Percentiles rank a stretch among this genome's conserved stretches.
These are phyloP conservation scores for Discostella pseudostelligera DNA, from an alignment of 108 stramenopile genomes.

Conservation along the genomic window DNA sequence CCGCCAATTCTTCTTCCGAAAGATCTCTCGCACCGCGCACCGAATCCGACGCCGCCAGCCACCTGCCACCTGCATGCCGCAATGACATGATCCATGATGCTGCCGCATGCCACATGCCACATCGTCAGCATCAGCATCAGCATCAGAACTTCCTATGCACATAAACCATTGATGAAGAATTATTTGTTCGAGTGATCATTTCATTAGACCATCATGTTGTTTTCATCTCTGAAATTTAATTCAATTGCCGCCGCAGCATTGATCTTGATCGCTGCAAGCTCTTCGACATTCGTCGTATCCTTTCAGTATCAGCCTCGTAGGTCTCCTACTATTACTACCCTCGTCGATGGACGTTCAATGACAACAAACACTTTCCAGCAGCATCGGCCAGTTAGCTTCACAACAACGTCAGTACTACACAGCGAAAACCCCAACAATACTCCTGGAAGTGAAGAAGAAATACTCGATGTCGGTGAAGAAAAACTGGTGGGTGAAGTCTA, in stretches of 20 bases:
- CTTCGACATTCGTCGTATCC: conserved; percentile 2
- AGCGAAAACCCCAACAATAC: conserved; percentile 21
- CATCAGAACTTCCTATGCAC: too few species aligned
- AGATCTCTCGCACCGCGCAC: neutral
- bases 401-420: neutral
- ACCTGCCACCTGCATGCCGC: too few species aligned
- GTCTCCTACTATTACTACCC: neutral
- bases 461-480: conserved; percentile 7
- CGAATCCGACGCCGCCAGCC: too few species aligned
- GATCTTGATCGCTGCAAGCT: neutral
- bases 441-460: conserved; percentile 8
- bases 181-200: too few species aligned
- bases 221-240: neutral
- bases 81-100: too few species aligned
- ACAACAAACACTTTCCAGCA: neutral
- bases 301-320: conserved; percentile 9
- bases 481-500: too few species aligned
- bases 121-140: too few species aligned
- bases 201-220: neutral
- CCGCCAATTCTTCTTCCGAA: neutral
- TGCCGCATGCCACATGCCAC: too few species aligned
- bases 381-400: neutral
- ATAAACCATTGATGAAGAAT: too few species aligned
- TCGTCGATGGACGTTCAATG: neutral
- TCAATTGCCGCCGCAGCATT: conserved; percentile 1